Evolutionary conservation across 805 yeast species (phyloP), one percentile per base, ranked within the genome.

Genomic region (Lipomyces yamanashiensis): DNA sequence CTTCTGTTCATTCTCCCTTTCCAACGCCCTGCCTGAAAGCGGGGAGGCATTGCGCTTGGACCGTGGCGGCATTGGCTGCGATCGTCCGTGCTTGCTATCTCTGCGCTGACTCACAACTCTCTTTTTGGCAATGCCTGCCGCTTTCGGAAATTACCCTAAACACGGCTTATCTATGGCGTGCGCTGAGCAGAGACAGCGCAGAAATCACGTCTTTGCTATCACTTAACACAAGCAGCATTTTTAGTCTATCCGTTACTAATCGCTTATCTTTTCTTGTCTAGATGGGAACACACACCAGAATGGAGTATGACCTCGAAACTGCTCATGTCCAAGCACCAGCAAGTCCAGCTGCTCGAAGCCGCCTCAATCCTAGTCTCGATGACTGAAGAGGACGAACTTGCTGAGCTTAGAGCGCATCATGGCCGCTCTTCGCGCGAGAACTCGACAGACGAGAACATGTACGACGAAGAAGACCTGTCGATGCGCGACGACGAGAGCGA

Each of bases 201-300:
- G 28, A 52, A 17, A 19, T 19, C 33, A 10, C 17, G 43, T 52
- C 45, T 40, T 52, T 47, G 23, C 55, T 52, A 39, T 36, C 55
- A 40, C 45, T 37, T 37, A 12, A 17, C 34, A 21, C 47, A 39
- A 51, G 8, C 19, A 15, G 12, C 37, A 9, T 2, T 15, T 2
- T 5, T 15, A 39, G 41, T 45, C 13, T 23, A 17, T 1, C 12
- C 12, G 10, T 6, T 23, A 21, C 34, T 10, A n/a, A 28, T 28
- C 28, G 34, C 50, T 43, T 33, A 44, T 43, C n/a, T 41, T 53
- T 21, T 43, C 28, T 12, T 36, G 34, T 54, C 5, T 28, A 77
- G 90, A 45, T 90, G 96, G 96, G 97, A 90, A 73, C 97, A 90
- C 74, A 90, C 97, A 0, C 96, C 96, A 0, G 96, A 91, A 73